Base-by-base conservation (phyloP, 2,329 filamentous ascomycete species). In the Claviceps pazoutovae region DNA sequence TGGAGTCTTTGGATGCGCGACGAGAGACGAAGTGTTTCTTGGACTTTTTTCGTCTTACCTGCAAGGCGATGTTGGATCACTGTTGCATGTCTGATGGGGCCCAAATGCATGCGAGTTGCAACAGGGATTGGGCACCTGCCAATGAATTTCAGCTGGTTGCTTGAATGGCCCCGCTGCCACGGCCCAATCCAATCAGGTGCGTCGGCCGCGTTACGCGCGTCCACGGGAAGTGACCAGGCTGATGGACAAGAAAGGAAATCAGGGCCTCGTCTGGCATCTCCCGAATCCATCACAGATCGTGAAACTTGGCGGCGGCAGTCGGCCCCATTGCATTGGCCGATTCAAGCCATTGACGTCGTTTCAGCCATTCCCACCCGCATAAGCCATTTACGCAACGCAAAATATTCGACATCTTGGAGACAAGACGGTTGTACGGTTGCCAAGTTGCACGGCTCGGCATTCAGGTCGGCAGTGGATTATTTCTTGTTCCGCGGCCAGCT, bases 221-320 rank as follows among this genome's bases (percentile, higher is more conserved):
- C 41, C 19, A 43, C 41, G 5, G 26, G 21, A 23, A 43, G 41
- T 19, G 23, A 23, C 23, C 23, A 23, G 23, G 23, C 23, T 23
- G 23, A 5, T 6, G 1, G 19, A 43, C 42, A 14, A 38, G 36
- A 39, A 30, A 14, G 49, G 21, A 45, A 55, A 60, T 57, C 61
- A 62, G 62, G 30, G 61, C 60, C 62, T 62, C 58, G 58, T 60
- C 62, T 62, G 61, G 60, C 61, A 55, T 53, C 48, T 56, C 14
- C 14, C 26, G 48, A 46, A 44, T 45, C 14, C 2, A 19, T 17
- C 4, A 43, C 19, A 36, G 36, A 51, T 51, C 43, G 5, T 39
- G 8, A n/a, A 36, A 14, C 42, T 36, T 47, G 30, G 30, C 43
- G 50, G 50, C 44, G 37, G 13, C 44, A 30, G 19, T 34, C 34